Evolutionary conservation across 305 asterid genomes (phyloP).

Genomic region (Petunia hybrid): DNA sequence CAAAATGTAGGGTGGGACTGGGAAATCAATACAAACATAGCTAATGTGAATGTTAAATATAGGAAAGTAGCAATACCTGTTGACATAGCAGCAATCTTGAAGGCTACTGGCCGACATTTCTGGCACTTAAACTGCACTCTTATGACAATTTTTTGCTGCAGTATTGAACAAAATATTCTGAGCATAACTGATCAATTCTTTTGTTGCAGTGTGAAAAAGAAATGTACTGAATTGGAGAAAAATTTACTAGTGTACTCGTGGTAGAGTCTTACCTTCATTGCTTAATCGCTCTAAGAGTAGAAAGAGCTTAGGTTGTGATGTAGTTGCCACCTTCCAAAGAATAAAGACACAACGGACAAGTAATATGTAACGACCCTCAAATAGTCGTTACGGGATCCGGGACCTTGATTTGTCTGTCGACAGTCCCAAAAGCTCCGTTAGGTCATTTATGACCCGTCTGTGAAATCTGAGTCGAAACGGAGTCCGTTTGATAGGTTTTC

Average conservation of each 20-base stretch:
- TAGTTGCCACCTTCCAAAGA: neutral
- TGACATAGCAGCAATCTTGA: conserved; percentile 59
- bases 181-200: no score
- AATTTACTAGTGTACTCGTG: neutral
- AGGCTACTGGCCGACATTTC: conserved; percentile 55
- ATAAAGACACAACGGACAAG: neutral
- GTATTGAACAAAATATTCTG: neutral
- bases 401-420: no score
- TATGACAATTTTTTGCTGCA: conserved; percentile 53
- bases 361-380: no score
- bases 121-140: conserved; percentile 45
- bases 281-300: neutral
- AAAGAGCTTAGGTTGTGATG: neutral
- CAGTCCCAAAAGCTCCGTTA: no score
- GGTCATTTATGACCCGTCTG: no score
- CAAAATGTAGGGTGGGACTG: neutral
- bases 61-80: conserved; percentile 39
- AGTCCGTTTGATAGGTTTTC: no score
- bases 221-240: neutral
- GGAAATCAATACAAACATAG: neutral
- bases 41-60: neutral
- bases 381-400: no score
- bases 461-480: no score
- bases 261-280: conserved; percentile 27
- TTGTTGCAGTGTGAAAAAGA: neutral